Conservation (phyloP, 2,329 filamentous ascomycete genomes). For the Curvularia eragrostidis region DNA sequence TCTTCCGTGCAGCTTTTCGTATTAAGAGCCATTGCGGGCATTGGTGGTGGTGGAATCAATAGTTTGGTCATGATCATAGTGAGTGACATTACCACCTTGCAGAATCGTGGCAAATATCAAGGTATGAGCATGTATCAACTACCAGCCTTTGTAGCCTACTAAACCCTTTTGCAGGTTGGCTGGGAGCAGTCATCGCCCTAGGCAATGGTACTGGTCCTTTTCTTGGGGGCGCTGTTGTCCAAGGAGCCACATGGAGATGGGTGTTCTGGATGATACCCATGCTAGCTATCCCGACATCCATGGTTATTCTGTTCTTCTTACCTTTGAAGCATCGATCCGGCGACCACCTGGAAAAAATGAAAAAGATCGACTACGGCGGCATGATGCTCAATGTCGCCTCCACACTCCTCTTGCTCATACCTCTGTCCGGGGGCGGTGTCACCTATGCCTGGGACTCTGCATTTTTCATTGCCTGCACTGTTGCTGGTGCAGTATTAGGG, state of each 20-base stretch:
- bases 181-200: slow-evolving; percentile 28
- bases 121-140: slow-evolving; percentile 20
- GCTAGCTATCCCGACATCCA: slow-evolving; percentile 16
- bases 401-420: slow-evolving; percentile 68
- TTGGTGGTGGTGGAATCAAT: slow-evolving; percentile 66
- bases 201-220: slow-evolving; percentile 31
- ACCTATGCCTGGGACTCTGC: slow-evolving; percentile 64
- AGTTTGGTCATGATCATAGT: slow-evolving; percentile 48
- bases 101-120: slow-evolving; percentile 46
- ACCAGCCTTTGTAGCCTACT: not conserved
- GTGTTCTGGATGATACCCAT: slow-evolving; percentile 30
- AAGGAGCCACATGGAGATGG: slow-evolving; percentile 26
- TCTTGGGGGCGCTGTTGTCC: slow-evolving; percentile 27
- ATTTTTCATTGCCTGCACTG: slow-evolving; percentile 66
- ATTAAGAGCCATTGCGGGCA: slow-evolving; percentile 64
- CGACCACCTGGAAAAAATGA: slow-evolving; percentile 56
- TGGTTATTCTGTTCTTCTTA: slow-evolving; percentile 26
- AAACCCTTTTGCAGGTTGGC: slow-evolving; percentile 13
- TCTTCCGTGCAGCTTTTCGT: slow-evolving; percentile 65
- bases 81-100: slow-evolving; percentile 44
- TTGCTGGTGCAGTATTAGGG: slow-evolving; percentile 56
- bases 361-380: slow-evolving; percentile 67
- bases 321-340: slow-evolving; percentile 55
- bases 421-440: slow-evolving; percentile 66
- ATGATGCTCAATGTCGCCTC: slow-evolving; percentile 62